phyloP scores from a whole-genome alignment of 805 yeast species.

The Starmerella bombi region DNA sequence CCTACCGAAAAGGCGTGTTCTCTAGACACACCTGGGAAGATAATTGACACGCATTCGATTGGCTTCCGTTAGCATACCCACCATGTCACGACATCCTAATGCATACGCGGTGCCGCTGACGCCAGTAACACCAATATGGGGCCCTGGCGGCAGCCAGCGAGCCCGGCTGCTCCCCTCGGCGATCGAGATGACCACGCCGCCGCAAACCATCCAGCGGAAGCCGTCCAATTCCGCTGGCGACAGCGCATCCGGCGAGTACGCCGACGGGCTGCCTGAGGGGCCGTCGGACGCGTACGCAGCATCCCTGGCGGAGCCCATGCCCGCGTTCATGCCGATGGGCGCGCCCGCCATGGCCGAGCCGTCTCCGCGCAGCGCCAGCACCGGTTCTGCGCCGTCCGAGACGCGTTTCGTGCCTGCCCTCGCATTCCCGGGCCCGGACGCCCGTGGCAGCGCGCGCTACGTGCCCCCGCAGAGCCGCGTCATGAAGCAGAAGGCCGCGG shows the following conservation, averaged over 20 bases:
- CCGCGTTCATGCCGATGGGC: background rate
- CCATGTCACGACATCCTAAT: background rate
- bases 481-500: too few species aligned
- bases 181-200: conserved; percentile 28
- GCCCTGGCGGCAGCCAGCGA: conserved; percentile 3
- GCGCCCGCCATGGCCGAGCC: too few species aligned
- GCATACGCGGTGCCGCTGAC: conserved; percentile 14
- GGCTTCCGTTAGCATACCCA: too few species aligned
- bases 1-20: too few species aligned
- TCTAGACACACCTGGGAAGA: too few species aligned
- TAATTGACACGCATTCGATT: too few species aligned
- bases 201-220: conserved; percentile 16
- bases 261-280: background rate
- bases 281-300: background rate
- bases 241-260: background rate
- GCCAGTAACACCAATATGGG: conserved; percentile 18
- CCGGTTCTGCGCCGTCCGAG: too few species aligned
- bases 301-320: background rate
- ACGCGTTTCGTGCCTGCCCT: too few species aligned
- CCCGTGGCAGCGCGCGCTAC: background rate
- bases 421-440: too few species aligned
- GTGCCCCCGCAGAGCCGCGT: background rate
- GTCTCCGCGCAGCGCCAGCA: too few species aligned
- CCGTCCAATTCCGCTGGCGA: background rate
- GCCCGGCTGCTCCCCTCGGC: conserved; percentile 27